Base-by-base conservation (phyloP, 306 rosid genomes). In the Dalbergia cultrata region DNA sequence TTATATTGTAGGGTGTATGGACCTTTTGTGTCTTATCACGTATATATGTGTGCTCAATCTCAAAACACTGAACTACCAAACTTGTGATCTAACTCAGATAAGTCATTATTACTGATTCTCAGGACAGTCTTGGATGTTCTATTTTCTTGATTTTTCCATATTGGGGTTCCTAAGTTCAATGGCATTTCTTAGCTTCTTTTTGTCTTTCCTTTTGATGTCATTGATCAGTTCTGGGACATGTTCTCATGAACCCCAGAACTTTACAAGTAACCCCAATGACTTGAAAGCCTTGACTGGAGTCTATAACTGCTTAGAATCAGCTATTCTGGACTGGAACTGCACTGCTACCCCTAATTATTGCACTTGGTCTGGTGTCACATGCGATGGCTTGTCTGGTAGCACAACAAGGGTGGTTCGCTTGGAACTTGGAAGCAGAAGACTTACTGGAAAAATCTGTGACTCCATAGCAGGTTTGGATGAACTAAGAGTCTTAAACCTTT, bases 311-410 rank as follows among this genome's bases (percentile, higher is more conserved):
- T 72, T 83, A 44, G 82, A 77, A 54, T 54, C 70, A 44, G 2
- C 35, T 34, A 63, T 54, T 77, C 47, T 13, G n/a, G 61, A 65
- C 19, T 82, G 86, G 82, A 72, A 21, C 49, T 44, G 8, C n/a
- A 33, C 70, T 14, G 17, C 22, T 13, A 50, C 64, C 26, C 12
- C 16, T 9, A 19, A 82, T 70, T 26, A 74, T 44, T 82, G 85
- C 78, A 76, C 53, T 41, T 82, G 85, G 85, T 16, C 50, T 62
- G 85, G 85, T 70, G 82, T 82, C 66, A 63, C 74, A 17, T 82
- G 80, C 67, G 75, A 45, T 34, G 54, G 26, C 45, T 59, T 59
- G 16, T 18, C 62, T 26, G 54, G 57, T 61, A 8, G 65, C 62
- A 41, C 54, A 13, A 52, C 63, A 13, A 61, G 69, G 69, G 85